Evolutionary conservation across 768 basidiomycete species (phyloP).

Genomic region (Cubamyces lactineus): DNA sequence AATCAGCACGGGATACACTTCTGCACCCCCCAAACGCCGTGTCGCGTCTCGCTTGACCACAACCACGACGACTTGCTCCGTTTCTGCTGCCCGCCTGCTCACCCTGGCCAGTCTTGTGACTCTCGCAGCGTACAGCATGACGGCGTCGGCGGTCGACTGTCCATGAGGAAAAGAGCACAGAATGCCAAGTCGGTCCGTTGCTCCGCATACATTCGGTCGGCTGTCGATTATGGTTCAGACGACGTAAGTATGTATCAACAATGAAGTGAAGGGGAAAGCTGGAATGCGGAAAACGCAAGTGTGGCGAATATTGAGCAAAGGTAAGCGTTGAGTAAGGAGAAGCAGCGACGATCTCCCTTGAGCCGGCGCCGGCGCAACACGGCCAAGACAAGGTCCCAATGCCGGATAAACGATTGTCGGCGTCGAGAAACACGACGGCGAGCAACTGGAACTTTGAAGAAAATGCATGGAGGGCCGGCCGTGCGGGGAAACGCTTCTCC

Average conservation of each 20-base stretch:
- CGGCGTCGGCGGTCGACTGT: not conserved
- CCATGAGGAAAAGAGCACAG: not conserved
- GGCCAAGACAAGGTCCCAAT: not conserved
- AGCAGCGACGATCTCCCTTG: no score
- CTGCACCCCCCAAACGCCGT: not conserved
- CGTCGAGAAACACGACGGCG: not conserved
- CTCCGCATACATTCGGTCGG: not conserved
- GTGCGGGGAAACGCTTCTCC: constrained; percentile 11
- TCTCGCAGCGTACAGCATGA: not conserved
- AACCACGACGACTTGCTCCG: no score
- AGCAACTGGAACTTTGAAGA: not conserved
- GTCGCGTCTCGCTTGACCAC: no score
- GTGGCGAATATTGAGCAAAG: not conserved
- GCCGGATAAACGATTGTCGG: not conserved
- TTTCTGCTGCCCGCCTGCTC: not conserved
- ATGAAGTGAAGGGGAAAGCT: no score
- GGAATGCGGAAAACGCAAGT: no score
- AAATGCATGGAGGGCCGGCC: not conserved
- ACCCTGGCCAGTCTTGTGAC: not conserved
- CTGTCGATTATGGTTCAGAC: no score
- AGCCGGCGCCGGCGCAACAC: no score
- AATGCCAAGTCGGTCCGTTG: not conserved
- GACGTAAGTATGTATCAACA: no score
- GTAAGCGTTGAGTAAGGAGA: not conserved
- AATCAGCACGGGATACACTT: not conserved